Evolutionary conservation across 306 rosid genomes (phyloP), one percentile per base, ranked within the genome.

Genomic region (Prunus armeniaca): DNA sequence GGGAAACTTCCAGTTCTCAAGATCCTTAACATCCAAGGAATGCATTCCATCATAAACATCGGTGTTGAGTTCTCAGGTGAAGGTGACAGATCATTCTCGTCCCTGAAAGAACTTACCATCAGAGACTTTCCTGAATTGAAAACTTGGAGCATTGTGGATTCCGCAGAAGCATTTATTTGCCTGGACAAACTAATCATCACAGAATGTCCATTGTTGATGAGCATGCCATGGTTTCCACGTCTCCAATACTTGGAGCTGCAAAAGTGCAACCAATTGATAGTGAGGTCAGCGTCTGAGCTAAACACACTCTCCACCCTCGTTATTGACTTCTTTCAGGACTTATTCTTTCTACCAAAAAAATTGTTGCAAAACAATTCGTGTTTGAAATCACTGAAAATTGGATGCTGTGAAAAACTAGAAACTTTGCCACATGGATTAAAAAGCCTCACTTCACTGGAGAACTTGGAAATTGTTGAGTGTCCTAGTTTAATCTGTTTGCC

Each of bases 401-500:
- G 79, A 3, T 77, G 82, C 65, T 82, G 85, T 62, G 65, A 61
- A 0, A 2, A 54, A 38, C 65, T 73, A 5, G 11, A 41, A 6
- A 67, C 69, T 12, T 34, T 73, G 49, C 79, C 85, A 19, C 45
- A 78, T 17, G 82, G 70, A 43, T 55, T 82, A 4, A 41, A 63
- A 34, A 67, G 68, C 74, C 79, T 82, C 50, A 73, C 49, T 4
- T 67, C 72, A 5, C 57, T 82, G 54, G 82, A 73, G 60, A 68
- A 78, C 34, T 63, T 78, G 64, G 82, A 73, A 9, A 82, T 78
- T 13, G 32, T 30, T 28, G 77, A 82, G 60, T 82, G 85, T 72
- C 65, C 70, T 71, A 43, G 20, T 20, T 49, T 82, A 28, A 54
- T 2, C 56, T 47, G 69, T 61, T 45, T 73, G 57, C 82, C 79